Percentiles rank a stretch among this genome's conserved stretches.
Conservation (phyloP, 1,139 yeast species). For the Sugiyamaella pinicola region DNA sequence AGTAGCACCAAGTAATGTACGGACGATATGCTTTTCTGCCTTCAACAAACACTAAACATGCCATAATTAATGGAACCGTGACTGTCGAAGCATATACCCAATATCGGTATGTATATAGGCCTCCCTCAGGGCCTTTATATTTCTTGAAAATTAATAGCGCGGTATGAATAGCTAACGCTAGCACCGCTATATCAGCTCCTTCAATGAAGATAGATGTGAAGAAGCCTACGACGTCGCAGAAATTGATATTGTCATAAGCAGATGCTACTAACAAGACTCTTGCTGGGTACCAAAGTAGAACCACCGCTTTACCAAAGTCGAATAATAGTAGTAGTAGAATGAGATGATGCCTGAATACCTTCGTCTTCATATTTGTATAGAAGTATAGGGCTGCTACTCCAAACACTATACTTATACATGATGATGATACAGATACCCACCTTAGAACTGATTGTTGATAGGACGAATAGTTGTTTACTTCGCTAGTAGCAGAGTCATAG, state of each 20-base stretch:
- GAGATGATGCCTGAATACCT: constrained; percentile 46
- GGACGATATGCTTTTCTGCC: constrained; percentile 37
- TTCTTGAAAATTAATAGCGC: constrained; percentile 65
- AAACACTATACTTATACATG: constrained; percentile 37
- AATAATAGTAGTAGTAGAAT: constrained; percentile 66
- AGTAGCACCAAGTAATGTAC: constrained; percentile 76
- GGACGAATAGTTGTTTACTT: constrained; percentile 32
- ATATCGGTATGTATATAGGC: constrained; percentile 62
- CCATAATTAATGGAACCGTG: constrained; percentile 65
- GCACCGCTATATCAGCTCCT: constrained; percentile 84
- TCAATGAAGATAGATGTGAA: constrained; percentile 81
- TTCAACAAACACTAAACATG: constrained; percentile 70
- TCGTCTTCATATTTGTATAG: constrained; percentile 37
- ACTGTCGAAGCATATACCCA: constrained; percentile 63
- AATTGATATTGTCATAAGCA: constrained; percentile 55
- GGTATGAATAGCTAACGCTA: constrained; percentile 82
- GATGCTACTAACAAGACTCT: constrained; percentile 53
- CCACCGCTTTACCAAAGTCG: constrained; percentile 74
- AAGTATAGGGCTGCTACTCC: constrained; percentile 41
- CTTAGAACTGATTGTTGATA: constrained; percentile 33
- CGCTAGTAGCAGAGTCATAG: constrained; percentile 30
- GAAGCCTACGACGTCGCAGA: constrained; percentile 79
- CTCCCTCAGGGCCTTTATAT: constrained; percentile 64
- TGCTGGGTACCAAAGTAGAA: constrained; percentile 71
- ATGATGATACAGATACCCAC: constrained; percentile 38